Conservation (phyloP, 495 filamentous ascomycete genomes). For the Letharia columbiana region DNA sequence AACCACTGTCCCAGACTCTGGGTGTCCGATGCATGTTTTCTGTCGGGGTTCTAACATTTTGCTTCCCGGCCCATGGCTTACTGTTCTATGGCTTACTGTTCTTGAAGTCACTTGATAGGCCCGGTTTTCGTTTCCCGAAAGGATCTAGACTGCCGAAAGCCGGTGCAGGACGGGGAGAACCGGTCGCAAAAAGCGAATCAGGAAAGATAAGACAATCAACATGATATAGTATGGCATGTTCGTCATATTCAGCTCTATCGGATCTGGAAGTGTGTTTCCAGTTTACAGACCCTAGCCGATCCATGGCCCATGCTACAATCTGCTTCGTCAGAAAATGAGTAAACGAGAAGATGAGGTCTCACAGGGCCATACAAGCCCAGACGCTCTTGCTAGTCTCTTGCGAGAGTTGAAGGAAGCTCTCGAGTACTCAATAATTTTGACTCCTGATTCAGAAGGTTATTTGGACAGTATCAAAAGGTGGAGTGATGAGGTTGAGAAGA, state of each 20-base stretch:
- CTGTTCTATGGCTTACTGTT: too few relatives aligned
- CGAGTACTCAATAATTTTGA: neutral
- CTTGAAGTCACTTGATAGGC: neutral
- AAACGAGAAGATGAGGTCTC: neutral
- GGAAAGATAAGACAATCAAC: neutral
- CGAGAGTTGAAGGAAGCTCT: constrained; percentile 4
- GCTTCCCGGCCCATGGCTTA: too few relatives aligned
- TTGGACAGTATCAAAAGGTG: constrained; percentile 12
- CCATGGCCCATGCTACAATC: neutral
- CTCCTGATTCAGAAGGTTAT: constrained; percentile 12
- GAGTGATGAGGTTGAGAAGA: constrained; percentile 11
- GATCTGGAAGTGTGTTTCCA: neutral
- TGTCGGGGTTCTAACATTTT: too few relatives aligned
- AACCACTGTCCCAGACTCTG: too few relatives aligned
- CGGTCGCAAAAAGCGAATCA: neutral
- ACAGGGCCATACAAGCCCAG: too few relatives aligned
- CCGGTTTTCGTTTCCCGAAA: neutral
- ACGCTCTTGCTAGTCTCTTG: neutral
- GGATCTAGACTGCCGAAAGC: neutral
- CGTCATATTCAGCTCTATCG: neutral
- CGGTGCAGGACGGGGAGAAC: neutral
- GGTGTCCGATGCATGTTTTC: too few relatives aligned
- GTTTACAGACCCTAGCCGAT: neutral
- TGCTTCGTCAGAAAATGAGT: neutral
- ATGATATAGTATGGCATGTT: neutral